Percentiles rank a stretch among this genome's conserved stretches.
Conservation (phyloP, 768 basidiomycete species). For the Amanita exitialis region DNA sequence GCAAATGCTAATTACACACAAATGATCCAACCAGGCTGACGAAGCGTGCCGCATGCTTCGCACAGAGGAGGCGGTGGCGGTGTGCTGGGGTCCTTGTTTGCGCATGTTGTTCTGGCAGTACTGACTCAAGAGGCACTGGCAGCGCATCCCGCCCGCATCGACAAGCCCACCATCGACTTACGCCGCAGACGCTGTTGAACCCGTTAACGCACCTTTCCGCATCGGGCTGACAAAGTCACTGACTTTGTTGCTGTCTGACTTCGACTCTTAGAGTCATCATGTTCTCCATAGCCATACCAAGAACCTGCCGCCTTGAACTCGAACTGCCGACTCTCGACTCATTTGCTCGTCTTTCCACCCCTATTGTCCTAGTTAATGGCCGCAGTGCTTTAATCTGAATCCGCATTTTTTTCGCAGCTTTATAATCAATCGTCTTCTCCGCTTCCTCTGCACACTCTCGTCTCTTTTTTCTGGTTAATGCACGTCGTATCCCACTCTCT, state of each 20-base stretch:
- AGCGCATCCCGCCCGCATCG: background rate
- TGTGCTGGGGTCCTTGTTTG: background rate
- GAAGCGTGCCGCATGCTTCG: too few species aligned
- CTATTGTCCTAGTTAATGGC: slow-evolving; percentile 2
- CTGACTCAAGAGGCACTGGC: background rate
- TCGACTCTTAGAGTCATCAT: slow-evolving; percentile 26
- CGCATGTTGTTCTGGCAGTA: background rate
- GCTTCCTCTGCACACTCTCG: slow-evolving; percentile 20
- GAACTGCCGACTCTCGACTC: slow-evolving; percentile 10
- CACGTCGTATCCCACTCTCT: slow-evolving; percentile 37
- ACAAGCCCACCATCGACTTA: background rate
- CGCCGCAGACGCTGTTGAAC: background rate
- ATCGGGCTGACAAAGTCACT: slow-evolving; percentile 26
- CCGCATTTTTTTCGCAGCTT: slow-evolving; percentile 12
- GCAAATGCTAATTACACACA: too few species aligned
- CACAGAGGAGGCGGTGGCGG: background rate
- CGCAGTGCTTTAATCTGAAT: slow-evolving; percentile 3
- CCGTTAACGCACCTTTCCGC: background rate
- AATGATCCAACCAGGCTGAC: too few species aligned
- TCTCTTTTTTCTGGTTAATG: slow-evolving; percentile 24
- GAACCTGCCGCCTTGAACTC: slow-evolving; percentile 11
- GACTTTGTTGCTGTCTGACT: slow-evolving; percentile 26
- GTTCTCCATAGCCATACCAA: slow-evolving; percentile 18
- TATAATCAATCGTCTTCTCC: slow-evolving; percentile 11
- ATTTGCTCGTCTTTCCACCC: background rate